Percentiles rank a stretch among this genome's conserved stretches.
Evolutionary conservation across 257 asterid genomes (phyloP).

Genomic region (Solanum corneliomulleri): DNA sequence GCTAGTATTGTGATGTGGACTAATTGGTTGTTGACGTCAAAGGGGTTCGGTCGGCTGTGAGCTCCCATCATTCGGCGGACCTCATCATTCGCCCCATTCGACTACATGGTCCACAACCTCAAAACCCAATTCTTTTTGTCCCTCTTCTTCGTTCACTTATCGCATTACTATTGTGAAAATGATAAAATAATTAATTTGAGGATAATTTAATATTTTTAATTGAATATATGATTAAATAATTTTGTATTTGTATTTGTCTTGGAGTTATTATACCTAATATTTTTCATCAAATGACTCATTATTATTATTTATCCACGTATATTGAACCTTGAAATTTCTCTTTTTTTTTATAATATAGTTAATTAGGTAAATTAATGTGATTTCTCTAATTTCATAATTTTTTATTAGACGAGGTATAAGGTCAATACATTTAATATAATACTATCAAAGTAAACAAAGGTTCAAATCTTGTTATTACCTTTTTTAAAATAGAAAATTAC

Average conservation of each 20-base stretch:
- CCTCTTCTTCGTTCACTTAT: neutral
- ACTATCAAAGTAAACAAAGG: neutral
- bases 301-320: neutral
- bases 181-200: no score
- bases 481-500: rapidly evolving
- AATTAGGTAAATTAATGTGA: neutral
- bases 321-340: neutral
- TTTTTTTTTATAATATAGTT: neutral
- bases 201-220: no score
- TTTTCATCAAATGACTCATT: rapidly evolving
- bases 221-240: no score
- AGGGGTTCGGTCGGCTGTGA: slow-evolving; percentile 38
- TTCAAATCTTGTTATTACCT: neutral
- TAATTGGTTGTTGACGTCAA: slow-evolving; percentile 15
- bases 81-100: slow-evolving; percentile 20
- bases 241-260: no score
- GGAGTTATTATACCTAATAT: no score
- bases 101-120: slow-evolving; percentile 10
- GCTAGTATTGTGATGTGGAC: slow-evolving; percentile 26
- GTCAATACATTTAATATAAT: neutral
- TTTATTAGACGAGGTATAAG: neutral
- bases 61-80: slow-evolving; percentile 44
- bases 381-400: neutral
- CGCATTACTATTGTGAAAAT: rapidly evolving
- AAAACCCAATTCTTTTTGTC: neutral